Base-by-base conservation (phyloP, 495 filamentous ascomycete genomes). In the Articulospora tetracladia region DNA sequence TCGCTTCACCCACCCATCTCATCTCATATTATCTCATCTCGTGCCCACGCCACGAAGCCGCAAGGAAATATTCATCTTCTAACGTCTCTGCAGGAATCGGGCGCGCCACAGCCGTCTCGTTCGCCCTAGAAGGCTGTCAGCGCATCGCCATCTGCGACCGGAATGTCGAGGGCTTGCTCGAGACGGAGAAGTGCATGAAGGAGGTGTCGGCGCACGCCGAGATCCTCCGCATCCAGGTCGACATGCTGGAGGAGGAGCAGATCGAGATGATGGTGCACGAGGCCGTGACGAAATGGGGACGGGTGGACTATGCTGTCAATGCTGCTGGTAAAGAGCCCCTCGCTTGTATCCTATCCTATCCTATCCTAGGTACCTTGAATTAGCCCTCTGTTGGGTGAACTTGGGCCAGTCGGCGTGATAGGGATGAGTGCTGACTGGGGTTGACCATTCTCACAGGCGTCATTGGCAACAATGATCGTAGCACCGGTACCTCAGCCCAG, bases 271-370 rank as follows among this genome's bases (percentile, higher is more conserved):
- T 82, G 22, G 68, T 76, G 11, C 55, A 65, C 0, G 62, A 69
- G 13, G 64, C 70, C 0, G 69, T 72, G 0, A 24, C 41, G 10
- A 53, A 53, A 19, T 80, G 79, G 52, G 72, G 72, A 0, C 70
- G 82, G 13, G 61, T 84, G 0, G 82, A 84, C 58, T 83, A 83
- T 68, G 73, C 66, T 4, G 78, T 81, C 3, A 81, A 79, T 57
- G 76, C 73, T 58, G 80, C 80, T 3, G 81, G 81, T 26, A 39
- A 61, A 1, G 55, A 57, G 12, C n/a, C 24, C 6, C 32, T 47
- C 15, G 52, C 27, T n/a, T n/a, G n/a, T n/a, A n/a, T n/a, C n/a
- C n/a, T n/a, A n/a, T n/a, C n/a, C n/a, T n/a, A n/a, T n/a, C n/a
- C n/a, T n/a, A n/a, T n/a, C 30, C 30, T 6, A 32, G 13, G 30